Evolutionary conservation across 495 filamentous ascomycete genomes (phyloP), one percentile per base, ranked within the genome.

Genomic region (Penicillium cosmopolitanum): DNA sequence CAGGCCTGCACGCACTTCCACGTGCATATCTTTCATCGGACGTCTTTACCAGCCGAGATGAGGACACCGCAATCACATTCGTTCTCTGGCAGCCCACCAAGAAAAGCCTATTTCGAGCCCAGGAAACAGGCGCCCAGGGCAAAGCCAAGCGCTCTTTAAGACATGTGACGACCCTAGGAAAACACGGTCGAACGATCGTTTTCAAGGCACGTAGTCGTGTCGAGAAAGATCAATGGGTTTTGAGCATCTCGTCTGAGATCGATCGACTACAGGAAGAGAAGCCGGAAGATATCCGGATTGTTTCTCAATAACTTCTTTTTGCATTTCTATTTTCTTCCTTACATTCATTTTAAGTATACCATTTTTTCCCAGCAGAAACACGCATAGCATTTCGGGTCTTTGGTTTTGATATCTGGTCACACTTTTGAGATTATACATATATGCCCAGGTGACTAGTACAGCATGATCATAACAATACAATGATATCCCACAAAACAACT

Each of bases 221-320:
- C 13, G 89, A 91, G 69, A 85, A 88, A 58, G 89, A 92, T 75
- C 84, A 85, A 43, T 92, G 89, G 89, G 89, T 92, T 33, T 71
- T 90, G 76, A 87, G 79, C 58, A 87, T 92, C 35, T 83, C 82
- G 40, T 84, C 85, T 61, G 89, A 92, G 72, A 91, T 92, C 72
- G 88, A 91, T 70, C 76, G 87, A 55, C 63, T 89, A 58, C 85
- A 88, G 71, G 74, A 81, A 50, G 79, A 73, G 51, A 73, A 63
- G 36, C 70, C 65, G 9, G 84, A 86, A 66, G 85, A 90, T 62
- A 82, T 89, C 56, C 79, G 86, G 56, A 77, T 90, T 66, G 78
- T 82, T 47, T 73, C 74, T 57, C 52, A 64, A 52, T 77, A 18
- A 62, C 50, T 38, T 8, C 35, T 48, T 35, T 35, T 28, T 28